A percentile compares a stretch with the other conserved stretches of the same genome.
Evolutionary conservation across 106 monocot genomes (phyloP).

Genomic region (Agapanthus africanus): DNA sequence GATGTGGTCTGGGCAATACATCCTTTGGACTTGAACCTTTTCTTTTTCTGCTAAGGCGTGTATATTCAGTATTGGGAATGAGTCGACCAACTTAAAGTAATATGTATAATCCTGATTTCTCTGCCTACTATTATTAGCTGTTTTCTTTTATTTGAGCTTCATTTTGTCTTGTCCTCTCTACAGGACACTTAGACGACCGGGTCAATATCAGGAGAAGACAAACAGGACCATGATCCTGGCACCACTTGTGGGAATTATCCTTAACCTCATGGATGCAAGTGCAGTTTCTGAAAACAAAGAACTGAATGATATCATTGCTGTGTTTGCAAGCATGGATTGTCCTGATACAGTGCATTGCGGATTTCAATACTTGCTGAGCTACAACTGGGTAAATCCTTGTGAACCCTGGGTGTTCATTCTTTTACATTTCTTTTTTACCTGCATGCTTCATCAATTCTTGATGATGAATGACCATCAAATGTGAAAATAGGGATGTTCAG

Average conservation of each 20-base stretch:
- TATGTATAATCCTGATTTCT: not conserved
- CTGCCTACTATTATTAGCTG: not conserved
- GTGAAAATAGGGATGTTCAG: not conserved
- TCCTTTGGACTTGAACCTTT: not conserved
- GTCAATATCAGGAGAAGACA: conserved; percentile 72
- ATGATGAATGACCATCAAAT: conserved; percentile 1
- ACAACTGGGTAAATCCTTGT: conserved; percentile 74
- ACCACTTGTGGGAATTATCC: conserved; percentile 88
- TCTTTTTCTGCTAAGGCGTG: not conserved
- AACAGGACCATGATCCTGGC: conserved; percentile 76
- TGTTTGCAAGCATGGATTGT: conserved; percentile 91
- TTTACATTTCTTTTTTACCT: not conserved
- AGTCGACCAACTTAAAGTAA: not conserved
- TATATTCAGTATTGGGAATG: not conserved
- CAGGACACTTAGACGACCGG: conserved; percentile 67
- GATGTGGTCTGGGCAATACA: not conserved
- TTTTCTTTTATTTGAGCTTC: not conserved
- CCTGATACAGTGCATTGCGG: conserved; percentile 72
- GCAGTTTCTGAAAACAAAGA: conserved; percentile 18
- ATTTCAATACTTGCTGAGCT: conserved; percentile 78
- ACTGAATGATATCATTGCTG: conserved; percentile 54
- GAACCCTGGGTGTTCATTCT: conserved; percentile 5
- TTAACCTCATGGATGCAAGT: conserved; percentile 66
- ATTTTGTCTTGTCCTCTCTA: conserved; percentile 7
- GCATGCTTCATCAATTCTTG: not conserved